A percentile compares a stretch with the other conserved stretches of the same genome.
These are phyloP conservation scores for Tardiomyces depauwii DNA, from an alignment of 1,139 yeast genomes.

Conservation along the genomic window DNA sequence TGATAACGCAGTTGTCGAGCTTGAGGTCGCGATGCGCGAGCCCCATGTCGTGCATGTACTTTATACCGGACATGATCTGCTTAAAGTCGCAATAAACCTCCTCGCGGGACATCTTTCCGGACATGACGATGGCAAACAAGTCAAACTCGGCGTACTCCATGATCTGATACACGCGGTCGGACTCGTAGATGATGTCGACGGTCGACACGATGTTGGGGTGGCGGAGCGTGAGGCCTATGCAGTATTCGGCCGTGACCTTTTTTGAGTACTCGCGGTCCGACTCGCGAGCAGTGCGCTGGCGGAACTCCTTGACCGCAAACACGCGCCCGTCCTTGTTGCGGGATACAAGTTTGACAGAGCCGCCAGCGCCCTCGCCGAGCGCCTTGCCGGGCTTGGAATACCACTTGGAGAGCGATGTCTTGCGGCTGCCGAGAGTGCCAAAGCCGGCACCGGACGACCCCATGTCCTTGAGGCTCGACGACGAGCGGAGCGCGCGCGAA, in stretches of 20 bases:
- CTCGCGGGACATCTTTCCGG: constrained; percentile 76
- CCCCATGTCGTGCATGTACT: constrained; percentile 70
- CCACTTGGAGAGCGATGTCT: constrained; percentile 50
- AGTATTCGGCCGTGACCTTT: constrained; percentile 90
- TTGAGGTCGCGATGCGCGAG: constrained; percentile 88
- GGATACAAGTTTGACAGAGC: constrained; percentile 68
- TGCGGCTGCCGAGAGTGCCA: constrained; percentile 13
- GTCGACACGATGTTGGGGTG: constrained; percentile 90
- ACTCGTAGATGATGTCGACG: constrained; percentile 82
- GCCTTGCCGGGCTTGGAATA: constrained; percentile 78
- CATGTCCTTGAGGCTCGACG: not conserved
- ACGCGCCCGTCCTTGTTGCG: constrained; percentile 57
- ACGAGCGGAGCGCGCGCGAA: not conserved
- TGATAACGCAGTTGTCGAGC: constrained; percentile 87
- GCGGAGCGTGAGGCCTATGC: constrained; percentile 83
- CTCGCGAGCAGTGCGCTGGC: constrained; percentile 68
- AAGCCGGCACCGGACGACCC: not conserved
- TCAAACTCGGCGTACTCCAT: constrained; percentile 95
- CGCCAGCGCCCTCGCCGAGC: constrained; percentile 96
- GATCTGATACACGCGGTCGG: constrained; percentile 77
- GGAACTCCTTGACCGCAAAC: constrained; percentile 89
- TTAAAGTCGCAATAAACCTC: constrained; percentile 88
- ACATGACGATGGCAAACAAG: constrained; percentile 90
- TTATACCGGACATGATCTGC: constrained; percentile 73
- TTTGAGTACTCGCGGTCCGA: constrained; percentile 79